These are phyloP conservation scores for Amanita molliuscula DNA, from an alignment of 768 basidiomycete genomes.

Conservation along the genomic window DNA sequence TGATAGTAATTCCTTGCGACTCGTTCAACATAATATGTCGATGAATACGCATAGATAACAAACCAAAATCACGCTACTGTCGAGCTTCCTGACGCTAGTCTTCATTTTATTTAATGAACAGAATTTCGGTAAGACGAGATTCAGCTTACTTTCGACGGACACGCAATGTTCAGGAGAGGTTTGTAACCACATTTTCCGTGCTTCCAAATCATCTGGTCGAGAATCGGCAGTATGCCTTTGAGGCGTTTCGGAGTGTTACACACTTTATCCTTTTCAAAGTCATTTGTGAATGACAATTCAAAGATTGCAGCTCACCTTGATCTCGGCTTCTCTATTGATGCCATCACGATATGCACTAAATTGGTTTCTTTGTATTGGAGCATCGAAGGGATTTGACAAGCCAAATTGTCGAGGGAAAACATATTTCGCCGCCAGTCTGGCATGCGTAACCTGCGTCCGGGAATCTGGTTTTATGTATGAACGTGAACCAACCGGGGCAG, in stretches of 20 bases:
- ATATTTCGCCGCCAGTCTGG: constrained; percentile 67
- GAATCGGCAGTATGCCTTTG: constrained; percentile 37
- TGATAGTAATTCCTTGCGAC: constrained; percentile 61
- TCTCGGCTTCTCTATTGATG: constrained; percentile 55
- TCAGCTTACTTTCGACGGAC: constrained; percentile 61
- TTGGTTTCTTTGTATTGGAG: constrained; percentile 12
- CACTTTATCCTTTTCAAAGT: constrained; percentile 21
- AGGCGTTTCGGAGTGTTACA: constrained; percentile 70
- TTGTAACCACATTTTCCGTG: constrained; percentile 66
- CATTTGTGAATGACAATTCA: background rate
- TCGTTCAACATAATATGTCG: background rate
- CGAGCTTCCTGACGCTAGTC: background rate
- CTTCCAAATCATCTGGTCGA: constrained; percentile 55
- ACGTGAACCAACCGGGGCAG: constrained; percentile 15
- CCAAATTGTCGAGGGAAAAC: constrained; percentile 78
- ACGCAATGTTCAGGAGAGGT: constrained; percentile 49
- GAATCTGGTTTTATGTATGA: constrained; percentile 34
- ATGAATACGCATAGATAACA: background rate
- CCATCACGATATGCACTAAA: constrained; percentile 37
- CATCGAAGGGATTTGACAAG: constrained; percentile 47
- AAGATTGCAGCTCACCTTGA: constrained; percentile 39
- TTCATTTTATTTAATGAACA: background rate
- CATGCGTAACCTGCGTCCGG: constrained; percentile 34
- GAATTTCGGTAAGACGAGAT: background rate
- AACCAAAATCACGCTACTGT: constrained; percentile 6